Percentiles rank a stretch among this genome's conserved stretches.
Evolutionary conservation across 78 protist species (phyloP).

Genomic region (Polysphondylium violaceum): DNA sequence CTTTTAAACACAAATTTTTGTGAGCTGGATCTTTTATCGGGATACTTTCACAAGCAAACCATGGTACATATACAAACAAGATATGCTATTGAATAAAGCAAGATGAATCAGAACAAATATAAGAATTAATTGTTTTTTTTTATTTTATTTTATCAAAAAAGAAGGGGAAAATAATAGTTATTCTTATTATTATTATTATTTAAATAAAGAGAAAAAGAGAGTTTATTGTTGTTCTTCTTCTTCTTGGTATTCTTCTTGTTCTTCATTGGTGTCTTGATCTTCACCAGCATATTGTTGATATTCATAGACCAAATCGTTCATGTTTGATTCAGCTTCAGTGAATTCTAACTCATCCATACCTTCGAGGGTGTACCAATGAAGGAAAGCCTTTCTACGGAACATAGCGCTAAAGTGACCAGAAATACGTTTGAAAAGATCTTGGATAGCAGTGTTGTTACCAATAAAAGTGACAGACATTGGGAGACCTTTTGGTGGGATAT

Average conservation of each 20-base stretch:
- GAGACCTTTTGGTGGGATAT: slow-evolving; percentile 97
- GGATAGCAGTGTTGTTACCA: slow-evolving; percentile 98
- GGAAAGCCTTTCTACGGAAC: slow-evolving; percentile 99
- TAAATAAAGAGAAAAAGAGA: no score
- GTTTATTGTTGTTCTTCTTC: slow-evolving; percentile 50
- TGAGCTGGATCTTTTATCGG: no score
- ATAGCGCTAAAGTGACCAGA: slow-evolving; percentile 97
- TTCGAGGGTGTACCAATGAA: slow-evolving; percentile 99
- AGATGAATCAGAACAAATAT: no score
- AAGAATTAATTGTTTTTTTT: no score
- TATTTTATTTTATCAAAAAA: no score
- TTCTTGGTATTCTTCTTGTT: slow-evolving; percentile 34
- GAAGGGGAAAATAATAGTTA: no score
- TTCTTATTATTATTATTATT: no score
- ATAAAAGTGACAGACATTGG: slow-evolving; percentile 98
- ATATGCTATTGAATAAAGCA: no score
- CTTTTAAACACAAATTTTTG: no score
- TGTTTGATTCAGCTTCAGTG: slow-evolving; percentile 99
- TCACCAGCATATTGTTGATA: slow-evolving; percentile 95
- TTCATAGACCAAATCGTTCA: slow-evolving; percentile 98
- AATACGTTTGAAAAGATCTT: slow-evolving; percentile 98
- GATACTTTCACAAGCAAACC: no score
- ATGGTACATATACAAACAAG: no score
- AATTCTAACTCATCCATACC: slow-evolving; percentile 99
- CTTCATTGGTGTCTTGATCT: slow-evolving; percentile 7